Evolutionary conservation across 176 grass and related monocot species (phyloP), one percentile per base, ranked within the genome.

Genomic region (Carex kokanica): DNA sequence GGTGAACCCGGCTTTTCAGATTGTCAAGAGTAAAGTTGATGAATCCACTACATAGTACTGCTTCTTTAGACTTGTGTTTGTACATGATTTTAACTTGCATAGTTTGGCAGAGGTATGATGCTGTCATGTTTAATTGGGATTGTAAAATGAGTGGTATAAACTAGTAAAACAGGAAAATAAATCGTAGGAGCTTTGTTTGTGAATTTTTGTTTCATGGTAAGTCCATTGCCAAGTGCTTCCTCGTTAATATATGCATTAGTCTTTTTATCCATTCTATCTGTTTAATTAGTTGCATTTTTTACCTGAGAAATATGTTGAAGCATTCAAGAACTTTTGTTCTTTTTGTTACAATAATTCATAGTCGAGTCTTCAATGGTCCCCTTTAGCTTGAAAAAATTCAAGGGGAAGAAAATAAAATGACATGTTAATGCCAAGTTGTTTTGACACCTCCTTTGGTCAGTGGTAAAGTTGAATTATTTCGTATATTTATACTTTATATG

Each of bases 1-100:
- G 95, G 90, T 98, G 66, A 93, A 90, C 85, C 92, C 92, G 58
- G 95, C 92, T 38, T 98, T 98, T 81, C 92, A 98, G 86, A 63
- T 94, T 61, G 86, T 90, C 53, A 94, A 94, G 72, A 94, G 95
- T 86, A 86, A 81, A 87, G 64, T 98, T 10, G 90, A 94, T 20
- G 74, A 93, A 75, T 93, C 88, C 2, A 72, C 85, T 55, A 87
- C 79, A 40, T 95, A 87, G 86, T 55, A 8, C 31, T 6, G 15
- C 51, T 24, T 67, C 20, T 51, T 62, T 68, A 18, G 15, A 56
- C 51, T 32, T 55, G 25, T 49, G 20, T 78, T 32, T 78, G 73
- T 78, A 78, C 25, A 56, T 55, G 47, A 55, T 78, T 74, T 78
- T 18, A 17, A 1, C 73, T 78, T 55, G 25, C 73, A 4, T 29